phyloP scores from a whole-genome alignment of 2,329 filamentous ascomycete species.

The Fonsecaea pedrosoi region DNA sequence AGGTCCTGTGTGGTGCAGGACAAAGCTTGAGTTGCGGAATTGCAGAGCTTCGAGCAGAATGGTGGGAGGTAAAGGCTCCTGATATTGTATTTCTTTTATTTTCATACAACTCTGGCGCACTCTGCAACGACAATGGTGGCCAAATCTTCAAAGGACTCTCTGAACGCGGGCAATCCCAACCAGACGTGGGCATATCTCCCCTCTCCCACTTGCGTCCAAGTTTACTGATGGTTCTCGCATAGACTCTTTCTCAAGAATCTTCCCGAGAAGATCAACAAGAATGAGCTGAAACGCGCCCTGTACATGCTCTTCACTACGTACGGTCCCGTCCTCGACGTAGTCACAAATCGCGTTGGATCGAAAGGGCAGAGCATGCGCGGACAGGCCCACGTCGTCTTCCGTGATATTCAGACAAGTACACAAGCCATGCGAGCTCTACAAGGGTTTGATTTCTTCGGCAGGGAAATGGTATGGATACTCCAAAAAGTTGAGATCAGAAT shows the following conservation, averaged over 20 bases:
- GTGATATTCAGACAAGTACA: constrained; percentile 87
- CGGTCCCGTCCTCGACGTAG: constrained; percentile 88
- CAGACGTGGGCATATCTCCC: constrained; percentile 68
- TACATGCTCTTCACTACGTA: constrained; percentile 96
- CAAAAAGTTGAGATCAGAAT: constrained; percentile 22
- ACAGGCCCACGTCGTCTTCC: constrained; percentile 90
- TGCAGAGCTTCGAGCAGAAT: background rate
- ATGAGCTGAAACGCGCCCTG: constrained; percentile 81
- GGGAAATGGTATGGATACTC: constrained; percentile 66
- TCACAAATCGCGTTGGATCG: constrained; percentile 64
- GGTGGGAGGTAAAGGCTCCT: background rate
- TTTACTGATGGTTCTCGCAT: constrained; percentile 38
- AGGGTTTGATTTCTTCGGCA: constrained; percentile 83
- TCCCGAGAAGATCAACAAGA: constrained; percentile 87
- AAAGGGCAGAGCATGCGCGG: constrained; percentile 93
- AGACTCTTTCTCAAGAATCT: constrained; percentile 91
- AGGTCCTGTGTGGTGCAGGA: background rate
- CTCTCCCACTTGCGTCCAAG: constrained; percentile 18
- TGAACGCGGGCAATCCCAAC: constrained; percentile 68
- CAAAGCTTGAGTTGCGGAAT: background rate
- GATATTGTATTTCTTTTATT: background rate
- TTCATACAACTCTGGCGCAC: background rate
- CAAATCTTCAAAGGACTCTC: constrained; percentile 30
- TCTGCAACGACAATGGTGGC: constrained; percentile 15
- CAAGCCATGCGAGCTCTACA: constrained; percentile 91